phyloP scores from a whole-genome alignment of 805 yeast genomes.

The Wickerhamomyces chambardii region DNA sequence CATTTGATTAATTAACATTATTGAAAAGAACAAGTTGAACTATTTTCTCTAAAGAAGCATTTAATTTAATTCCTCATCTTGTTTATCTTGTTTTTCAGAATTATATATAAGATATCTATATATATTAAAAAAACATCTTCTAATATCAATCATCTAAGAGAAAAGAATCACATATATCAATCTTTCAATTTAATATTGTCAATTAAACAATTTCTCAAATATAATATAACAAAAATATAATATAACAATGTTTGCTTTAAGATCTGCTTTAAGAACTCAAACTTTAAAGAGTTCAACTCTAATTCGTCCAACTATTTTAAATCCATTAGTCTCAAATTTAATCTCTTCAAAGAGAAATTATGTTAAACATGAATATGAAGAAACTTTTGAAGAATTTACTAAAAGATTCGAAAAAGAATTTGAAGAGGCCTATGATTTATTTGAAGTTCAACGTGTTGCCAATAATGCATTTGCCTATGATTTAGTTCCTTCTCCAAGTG shows the following conservation, averaged over 20 bases:
- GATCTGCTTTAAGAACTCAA: slow-evolving; percentile 10
- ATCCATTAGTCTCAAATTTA: slow-evolving; percentile 3
- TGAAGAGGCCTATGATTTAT: slow-evolving; percentile 84
- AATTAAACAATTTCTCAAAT: too few species aligned
- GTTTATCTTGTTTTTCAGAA: too few species aligned
- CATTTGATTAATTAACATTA: too few species aligned
- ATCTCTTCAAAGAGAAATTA: slow-evolving; percentile 46
- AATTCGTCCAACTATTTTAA: slow-evolving; percentile 8
- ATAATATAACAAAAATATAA: too few species aligned
- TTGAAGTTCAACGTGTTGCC: slow-evolving; percentile 87
- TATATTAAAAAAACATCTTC: too few species aligned
- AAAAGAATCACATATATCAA: too few species aligned
- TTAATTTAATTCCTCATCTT: too few species aligned
- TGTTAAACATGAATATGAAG: slow-evolving; percentile 79
- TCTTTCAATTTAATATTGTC: too few species aligned
- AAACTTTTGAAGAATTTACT: slow-evolving; percentile 92
- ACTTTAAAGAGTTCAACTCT: slow-evolving; percentile 8
- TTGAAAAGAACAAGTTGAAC: background rate
- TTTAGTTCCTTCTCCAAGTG: slow-evolving; percentile 96
- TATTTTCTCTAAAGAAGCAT: too few species aligned
- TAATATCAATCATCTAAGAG: too few species aligned
- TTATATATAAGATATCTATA: too few species aligned
- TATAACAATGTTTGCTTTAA: slow-evolving; percentile 1
- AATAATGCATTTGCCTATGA: slow-evolving; percentile 98
- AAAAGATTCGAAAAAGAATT: slow-evolving; percentile 87